These are phyloP conservation scores for Russula sp. DNA, from an alignment of 768 basidiomycete genomes.

Conservation along the genomic window DNA sequence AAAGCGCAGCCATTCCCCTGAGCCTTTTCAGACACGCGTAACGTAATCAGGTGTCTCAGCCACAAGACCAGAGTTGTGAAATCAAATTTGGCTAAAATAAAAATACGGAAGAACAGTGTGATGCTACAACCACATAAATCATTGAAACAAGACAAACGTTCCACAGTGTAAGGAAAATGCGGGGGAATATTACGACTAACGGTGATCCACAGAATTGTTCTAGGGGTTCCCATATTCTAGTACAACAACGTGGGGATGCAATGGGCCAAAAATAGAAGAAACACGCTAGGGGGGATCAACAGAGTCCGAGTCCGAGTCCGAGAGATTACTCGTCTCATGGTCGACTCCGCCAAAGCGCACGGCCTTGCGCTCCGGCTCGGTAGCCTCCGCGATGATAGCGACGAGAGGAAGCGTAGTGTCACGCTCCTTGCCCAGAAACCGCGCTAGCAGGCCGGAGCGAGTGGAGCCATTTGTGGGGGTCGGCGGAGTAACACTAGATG, in stretches of 20 bases:
- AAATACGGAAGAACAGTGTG: neutral
- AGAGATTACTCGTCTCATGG: neutral
- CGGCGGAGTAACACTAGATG: conserved; percentile 40
- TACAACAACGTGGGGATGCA: neutral
- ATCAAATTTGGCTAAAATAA: neutral
- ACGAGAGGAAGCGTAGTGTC: neutral
- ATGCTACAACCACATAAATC: conserved; percentile 19
- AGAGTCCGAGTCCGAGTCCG: too few species aligned
- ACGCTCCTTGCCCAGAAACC: conserved; percentile 21
- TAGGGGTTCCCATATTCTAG: conserved; percentile 9
- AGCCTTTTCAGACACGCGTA: neutral
- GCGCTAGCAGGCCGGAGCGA: conserved; percentile 37
- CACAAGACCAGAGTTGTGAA: neutral
- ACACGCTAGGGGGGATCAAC: neutral
- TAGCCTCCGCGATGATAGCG: neutral
- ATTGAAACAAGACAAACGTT: neutral
- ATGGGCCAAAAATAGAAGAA: neutral
- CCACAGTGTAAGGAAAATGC: neutral
- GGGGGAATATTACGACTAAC: neutral
- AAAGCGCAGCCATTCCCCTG: neutral
- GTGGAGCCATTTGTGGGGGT: conserved; percentile 32
- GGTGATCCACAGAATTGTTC: conserved; percentile 6
- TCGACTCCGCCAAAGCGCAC: conserved; percentile 24
- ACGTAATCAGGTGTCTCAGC: conserved; percentile 7
- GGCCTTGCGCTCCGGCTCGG: conserved; percentile 24